Conservation (phyloP, 495 filamentous ascomycete genomes). For the Trypethelium eluteriae region DNA sequence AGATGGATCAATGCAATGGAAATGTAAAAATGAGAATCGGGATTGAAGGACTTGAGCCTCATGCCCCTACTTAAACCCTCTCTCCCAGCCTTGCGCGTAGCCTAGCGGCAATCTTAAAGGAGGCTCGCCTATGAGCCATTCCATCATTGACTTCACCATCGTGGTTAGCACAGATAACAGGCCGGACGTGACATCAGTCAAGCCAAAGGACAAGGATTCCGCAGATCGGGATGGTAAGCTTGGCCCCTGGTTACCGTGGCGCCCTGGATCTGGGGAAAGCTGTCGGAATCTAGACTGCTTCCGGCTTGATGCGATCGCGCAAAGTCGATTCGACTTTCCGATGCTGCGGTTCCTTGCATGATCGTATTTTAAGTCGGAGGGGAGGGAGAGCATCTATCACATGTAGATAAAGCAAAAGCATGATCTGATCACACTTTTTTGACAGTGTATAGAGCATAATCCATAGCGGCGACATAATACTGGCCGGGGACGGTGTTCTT, state of each 20-base stretch:
- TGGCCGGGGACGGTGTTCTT: too few relatives aligned
- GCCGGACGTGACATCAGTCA: slow-evolving; percentile 6
- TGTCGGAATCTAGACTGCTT: slow-evolving; percentile 5
- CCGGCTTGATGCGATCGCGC: neutral
- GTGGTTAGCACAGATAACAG: slow-evolving; percentile 6
- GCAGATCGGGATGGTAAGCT: too few relatives aligned
- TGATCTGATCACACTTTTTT: too few relatives aligned
- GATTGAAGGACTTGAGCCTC: neutral
- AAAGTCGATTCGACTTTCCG: neutral
- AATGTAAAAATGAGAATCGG: neutral
- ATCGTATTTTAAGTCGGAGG: neutral
- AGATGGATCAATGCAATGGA: neutral
- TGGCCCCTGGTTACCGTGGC: too few relatives aligned
- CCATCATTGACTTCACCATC: slow-evolving; percentile 12
- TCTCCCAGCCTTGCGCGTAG: neutral
- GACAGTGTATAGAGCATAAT: too few relatives aligned
- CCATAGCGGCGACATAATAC: too few relatives aligned
- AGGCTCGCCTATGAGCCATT: neutral
- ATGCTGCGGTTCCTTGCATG: neutral
- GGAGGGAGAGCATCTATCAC: too few relatives aligned
- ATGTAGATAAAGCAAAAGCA: too few relatives aligned
- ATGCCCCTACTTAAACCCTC: neutral
- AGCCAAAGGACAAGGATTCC: neutral
- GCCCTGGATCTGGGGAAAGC: neutral
- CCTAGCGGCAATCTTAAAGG: neutral